Percentiles rank a stretch among this genome's conserved stretches.
Evolutionary conservation across 345 rosid species (phyloP).

Genomic region (Bruguiera sexangula): DNA sequence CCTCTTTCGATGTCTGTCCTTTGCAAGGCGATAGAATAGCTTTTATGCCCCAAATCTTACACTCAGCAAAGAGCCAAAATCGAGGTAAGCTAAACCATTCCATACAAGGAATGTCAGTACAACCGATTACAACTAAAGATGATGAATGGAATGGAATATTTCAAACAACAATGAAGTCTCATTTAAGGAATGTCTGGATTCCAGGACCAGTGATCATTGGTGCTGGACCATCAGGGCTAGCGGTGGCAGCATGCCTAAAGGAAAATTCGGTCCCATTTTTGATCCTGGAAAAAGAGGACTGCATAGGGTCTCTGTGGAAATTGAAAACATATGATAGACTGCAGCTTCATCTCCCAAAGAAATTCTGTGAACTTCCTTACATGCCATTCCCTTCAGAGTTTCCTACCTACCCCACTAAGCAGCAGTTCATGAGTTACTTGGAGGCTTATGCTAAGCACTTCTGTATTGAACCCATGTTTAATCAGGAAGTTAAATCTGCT

Average conservation of each 20-base stretch:
- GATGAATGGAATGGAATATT: neutral
- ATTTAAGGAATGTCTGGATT: slow-evolving; percentile 1
- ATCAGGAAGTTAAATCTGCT: slow-evolving; percentile 23
- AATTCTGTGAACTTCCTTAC: slow-evolving; percentile 34
- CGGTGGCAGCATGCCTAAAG: slow-evolving; percentile 34
- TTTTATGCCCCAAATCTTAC: neutral
- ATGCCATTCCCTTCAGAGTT: slow-evolving; percentile 24
- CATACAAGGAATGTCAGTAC: neutral
- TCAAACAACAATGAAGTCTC: neutral
- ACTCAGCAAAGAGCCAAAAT: neutral
- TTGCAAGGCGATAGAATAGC: neutral
- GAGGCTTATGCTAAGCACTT: slow-evolving; percentile 33
- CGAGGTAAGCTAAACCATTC: neutral
- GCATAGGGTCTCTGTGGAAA: slow-evolving; percentile 37
- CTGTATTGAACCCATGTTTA: slow-evolving; percentile 23
- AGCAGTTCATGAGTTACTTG: slow-evolving; percentile 35
- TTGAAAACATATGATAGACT: slow-evolving; percentile 37
- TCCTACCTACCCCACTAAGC: slow-evolving; percentile 35
- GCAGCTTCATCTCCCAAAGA: slow-evolving; percentile 37
- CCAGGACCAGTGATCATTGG: slow-evolving; percentile 37
- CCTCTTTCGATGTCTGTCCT: too few relatives aligned
- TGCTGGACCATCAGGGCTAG: slow-evolving; percentile 40
- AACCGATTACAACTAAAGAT: neutral
- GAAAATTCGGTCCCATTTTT: slow-evolving; percentile 27
- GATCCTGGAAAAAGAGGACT: slow-evolving; percentile 28